Base-by-base conservation (phyloP, 2,329 filamentous ascomycete genomes). In the Phialophora verrucosa region DNA sequence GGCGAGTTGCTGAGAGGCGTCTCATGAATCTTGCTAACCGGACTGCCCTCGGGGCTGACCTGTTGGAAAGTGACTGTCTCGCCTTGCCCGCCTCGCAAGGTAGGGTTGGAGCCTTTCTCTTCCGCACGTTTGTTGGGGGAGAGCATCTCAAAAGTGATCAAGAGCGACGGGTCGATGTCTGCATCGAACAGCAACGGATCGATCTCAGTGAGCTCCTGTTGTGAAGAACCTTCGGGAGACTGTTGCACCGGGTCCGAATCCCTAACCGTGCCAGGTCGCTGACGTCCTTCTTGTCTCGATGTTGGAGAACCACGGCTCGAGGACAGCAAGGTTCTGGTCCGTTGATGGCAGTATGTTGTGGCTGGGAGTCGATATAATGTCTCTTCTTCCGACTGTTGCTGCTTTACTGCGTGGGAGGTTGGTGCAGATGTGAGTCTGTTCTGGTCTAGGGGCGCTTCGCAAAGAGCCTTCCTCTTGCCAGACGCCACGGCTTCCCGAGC, bases 101-200 rank as follows among this genome's bases (percentile, higher is more conserved):
- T 44, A 32, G 66, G 63, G 6, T 17, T 42, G 29, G 53, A 42
- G 2, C 42, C 20, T 1, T 4, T 27, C 49, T 29, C 49, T 51
- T 27, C 49, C 4, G 38, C n/a, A 44, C 5, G 3, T 42, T 17
- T 17, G 35, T 23, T 5, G 3, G 44, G n/a, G n/a, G 42, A 47
- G 29, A 65, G 55, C 59, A 65, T 63, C 17, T 65, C 57, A 55
- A 63, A 68, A 12, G 66, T 50, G 27, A 65, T 32, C 59, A 65
- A 61, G 66, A 68, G 66, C 27, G 63, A 59, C 27, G 59, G 55
- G 23, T 68, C 63, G 10, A 60, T 44, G 31, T 60, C 62, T 20
- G 59, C 27, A 31, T 60, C 51, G 25, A 57, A 14, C 10, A 53
- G 17, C 23, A 62, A 60, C 2, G 56, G 49, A 25, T 53, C 44